Evolutionary conservation across 2,329 filamentous ascomycete species (phyloP), one percentile per base, ranked within the genome.

Genomic region (Ascosphaera apis): DNA sequence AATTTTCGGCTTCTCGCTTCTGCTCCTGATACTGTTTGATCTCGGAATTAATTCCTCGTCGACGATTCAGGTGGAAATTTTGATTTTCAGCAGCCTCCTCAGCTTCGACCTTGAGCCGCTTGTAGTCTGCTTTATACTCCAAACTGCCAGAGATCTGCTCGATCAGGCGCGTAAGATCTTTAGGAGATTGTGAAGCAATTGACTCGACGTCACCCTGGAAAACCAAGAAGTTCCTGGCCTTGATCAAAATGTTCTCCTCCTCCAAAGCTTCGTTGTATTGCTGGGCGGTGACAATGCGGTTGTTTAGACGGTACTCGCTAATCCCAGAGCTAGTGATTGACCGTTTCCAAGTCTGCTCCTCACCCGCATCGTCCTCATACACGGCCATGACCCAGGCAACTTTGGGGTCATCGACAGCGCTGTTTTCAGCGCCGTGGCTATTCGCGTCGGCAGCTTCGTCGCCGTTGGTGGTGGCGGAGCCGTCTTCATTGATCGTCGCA

Each of bases 341-440:
- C 41, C 88, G 80, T 60, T 92, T 92, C 88, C 88, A 98, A 45
- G 76, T 74, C 51, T 93, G 84, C 54, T 91, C 82, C 48, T 92
- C 81, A 33, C 83, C 86, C 2, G 83, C 83, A 52, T 98, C 88
- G 50, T 98, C 88, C 53, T 93, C 84, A 55, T 95, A 98, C 12
- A 98, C 86, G 19, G 88, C 88, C 83, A 93, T 95, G 11, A 98
- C 91, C 86, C 86, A 98, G 2, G 88, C 91, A 2, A 76, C 88
- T 53, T 84, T 88, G 1, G 88, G 88, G 47, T 98, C 86, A 43
- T 72, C 70, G n/a, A n/a, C n/a, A n/a, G n/a, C n/a, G n/a, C n/a
- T n/a, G 45, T 55, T 59, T 33, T 55, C 54, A n/a, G 70, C 74
- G 37, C 72, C 66, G 37, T 71, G 66, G 43, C 76, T 68, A 4